A percentile compares a stretch with the other conserved stretches of the same genome.
Conservation (phyloP, 2,329 filamentous ascomycete genomes). For the Bipolaris cookei region DNA sequence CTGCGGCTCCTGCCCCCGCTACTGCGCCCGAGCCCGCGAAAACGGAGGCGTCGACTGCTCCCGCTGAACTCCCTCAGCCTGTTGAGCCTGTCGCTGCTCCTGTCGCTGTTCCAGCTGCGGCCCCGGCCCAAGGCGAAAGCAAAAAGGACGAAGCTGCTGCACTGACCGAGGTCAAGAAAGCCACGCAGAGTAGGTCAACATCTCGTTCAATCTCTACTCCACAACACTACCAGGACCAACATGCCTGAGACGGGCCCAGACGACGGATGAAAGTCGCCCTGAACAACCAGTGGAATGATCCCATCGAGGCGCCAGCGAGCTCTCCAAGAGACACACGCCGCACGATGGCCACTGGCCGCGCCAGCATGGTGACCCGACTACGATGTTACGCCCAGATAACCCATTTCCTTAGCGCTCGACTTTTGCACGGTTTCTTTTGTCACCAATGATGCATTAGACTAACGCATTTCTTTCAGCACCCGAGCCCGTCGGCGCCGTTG, state of each 20-base stretch:
- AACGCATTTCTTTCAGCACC: constrained; percentile 36
- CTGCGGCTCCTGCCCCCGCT: constrained; percentile 40
- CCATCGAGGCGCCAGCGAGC: constrained; percentile 10
- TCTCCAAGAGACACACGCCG: not conserved
- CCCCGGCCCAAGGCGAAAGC: constrained; percentile 25
- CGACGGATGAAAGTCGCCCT: constrained; percentile 28
- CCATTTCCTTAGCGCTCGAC: not conserved
- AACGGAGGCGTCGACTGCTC: constrained; percentile 16
- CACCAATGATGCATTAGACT: constrained; percentile 31
- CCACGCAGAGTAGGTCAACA: constrained; percentile 44
- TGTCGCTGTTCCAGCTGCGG: constrained; percentile 29
- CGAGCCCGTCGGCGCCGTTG: constrained; percentile 41
- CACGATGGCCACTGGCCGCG: not conserved
- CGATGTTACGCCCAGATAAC: constrained; percentile 8
- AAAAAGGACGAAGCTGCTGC: constrained; percentile 40
- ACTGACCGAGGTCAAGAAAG: constrained; percentile 42
- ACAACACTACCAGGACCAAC: constrained; percentile 12
- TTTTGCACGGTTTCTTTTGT: constrained; percentile 10
- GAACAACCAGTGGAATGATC: constrained; percentile 19
- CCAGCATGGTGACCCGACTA: not conserved
- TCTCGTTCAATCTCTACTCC: constrained; percentile 18
- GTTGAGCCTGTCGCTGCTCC: constrained; percentile 12
- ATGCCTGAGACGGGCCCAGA: constrained; percentile 28
- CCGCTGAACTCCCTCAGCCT: constrained; percentile 22
- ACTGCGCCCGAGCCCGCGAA: constrained; percentile 26